These are phyloP conservation scores for Globisporangium ultimum DNA, from an alignment of 352 stramenopile genomes.

Conservation along the genomic window DNA sequence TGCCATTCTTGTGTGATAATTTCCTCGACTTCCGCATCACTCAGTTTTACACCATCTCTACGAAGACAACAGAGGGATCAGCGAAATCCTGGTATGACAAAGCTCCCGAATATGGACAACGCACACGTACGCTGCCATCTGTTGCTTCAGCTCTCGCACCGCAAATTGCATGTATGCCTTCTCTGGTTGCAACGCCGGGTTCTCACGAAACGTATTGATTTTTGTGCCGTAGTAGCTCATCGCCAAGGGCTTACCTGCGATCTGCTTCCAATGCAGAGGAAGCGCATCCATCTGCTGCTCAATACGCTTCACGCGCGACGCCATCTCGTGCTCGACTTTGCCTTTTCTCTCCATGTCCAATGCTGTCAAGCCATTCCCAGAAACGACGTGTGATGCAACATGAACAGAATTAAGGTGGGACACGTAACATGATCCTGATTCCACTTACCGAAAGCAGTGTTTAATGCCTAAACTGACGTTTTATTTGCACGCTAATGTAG, in stretches of 20 bases:
- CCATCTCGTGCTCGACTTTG: slow-evolving; percentile 32
- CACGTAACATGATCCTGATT: neutral
- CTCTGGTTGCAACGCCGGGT: slow-evolving; percentile 41
- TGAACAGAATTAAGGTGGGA: slow-evolving; percentile 2
- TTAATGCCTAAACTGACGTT: too few relatives aligned
- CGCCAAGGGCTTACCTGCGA: slow-evolving; percentile 46
- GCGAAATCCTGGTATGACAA: neutral
- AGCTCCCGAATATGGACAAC: neutral
- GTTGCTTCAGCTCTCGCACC: slow-evolving; percentile 29
- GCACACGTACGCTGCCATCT: slow-evolving; percentile 30
- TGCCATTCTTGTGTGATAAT: slow-evolving; percentile 64
- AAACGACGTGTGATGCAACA: neutral
- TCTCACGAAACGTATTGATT: slow-evolving; percentile 66
- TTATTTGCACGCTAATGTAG: too few relatives aligned
- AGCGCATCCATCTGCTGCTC: slow-evolving; percentile 57
- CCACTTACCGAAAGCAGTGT: too few relatives aligned
- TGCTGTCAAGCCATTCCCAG: neutral
- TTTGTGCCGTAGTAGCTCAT: slow-evolving; percentile 58
- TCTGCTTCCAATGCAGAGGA: slow-evolving; percentile 34
- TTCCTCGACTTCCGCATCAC: slow-evolving; percentile 35
- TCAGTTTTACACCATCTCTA: slow-evolving; percentile 28
- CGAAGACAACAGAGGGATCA: neutral
- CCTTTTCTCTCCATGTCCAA: neutral
- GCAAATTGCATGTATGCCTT: slow-evolving; percentile 44
- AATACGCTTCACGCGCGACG: slow-evolving; percentile 37